Percentiles rank a stretch among this genome's conserved stretches.
Conservation (phyloP, 2,329 filamentous ascomycete species). For the Pseudocercospora fuligena region DNA sequence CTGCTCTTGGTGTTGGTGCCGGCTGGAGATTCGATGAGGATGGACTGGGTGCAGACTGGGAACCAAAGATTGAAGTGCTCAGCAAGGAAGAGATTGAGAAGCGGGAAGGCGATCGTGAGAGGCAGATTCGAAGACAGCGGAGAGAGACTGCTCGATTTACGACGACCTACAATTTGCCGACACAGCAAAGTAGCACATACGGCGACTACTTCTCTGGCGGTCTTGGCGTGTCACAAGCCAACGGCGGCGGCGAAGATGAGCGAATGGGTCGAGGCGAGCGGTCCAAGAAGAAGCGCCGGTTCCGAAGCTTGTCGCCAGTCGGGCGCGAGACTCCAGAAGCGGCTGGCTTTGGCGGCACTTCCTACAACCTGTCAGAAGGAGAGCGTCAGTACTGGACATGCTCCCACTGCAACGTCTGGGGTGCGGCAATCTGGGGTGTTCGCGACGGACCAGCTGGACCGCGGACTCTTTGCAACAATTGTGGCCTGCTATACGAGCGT, state of each 20-base stretch:
- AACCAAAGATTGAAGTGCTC: conserved; percentile 61
- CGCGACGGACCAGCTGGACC: conserved; percentile 85
- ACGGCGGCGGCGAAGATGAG: conserved; percentile 62
- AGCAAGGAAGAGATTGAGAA: conserved; percentile 98
- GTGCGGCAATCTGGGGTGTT: conserved; percentile 91
- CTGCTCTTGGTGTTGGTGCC: conserved; percentile 67
- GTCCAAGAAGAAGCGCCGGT: conserved; percentile 92
- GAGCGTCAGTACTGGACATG: conserved; percentile 88
- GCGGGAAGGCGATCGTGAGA: conserved; percentile 89
- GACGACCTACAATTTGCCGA: conserved; percentile 48
- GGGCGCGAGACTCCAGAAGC: conserved; percentile 82
- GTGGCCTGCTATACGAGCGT: conserved; percentile 85
- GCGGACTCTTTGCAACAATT: conserved; percentile 89
- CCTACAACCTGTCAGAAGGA: conserved; percentile 67
- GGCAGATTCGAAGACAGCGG: conserved; percentile 82
- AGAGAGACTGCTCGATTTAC: conserved; percentile 87
- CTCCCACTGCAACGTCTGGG: conserved; percentile 84
- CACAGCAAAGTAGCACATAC: conserved; percentile 45
- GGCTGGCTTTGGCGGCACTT: conserved; percentile 67
- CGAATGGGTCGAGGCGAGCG: conserved; percentile 89
- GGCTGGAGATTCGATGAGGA: conserved; percentile 97
- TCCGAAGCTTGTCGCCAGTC: conserved; percentile 83
- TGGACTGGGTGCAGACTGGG: conserved; percentile 67
- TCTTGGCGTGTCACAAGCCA: conserved; percentile 44
- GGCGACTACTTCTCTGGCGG: conserved; percentile 63